A percentile compares a stretch with the other conserved stretches of the same genome.
Evolutionary conservation across 768 basidiomycete species (phyloP).

Genomic region (Termitomyces sp.): DNA sequence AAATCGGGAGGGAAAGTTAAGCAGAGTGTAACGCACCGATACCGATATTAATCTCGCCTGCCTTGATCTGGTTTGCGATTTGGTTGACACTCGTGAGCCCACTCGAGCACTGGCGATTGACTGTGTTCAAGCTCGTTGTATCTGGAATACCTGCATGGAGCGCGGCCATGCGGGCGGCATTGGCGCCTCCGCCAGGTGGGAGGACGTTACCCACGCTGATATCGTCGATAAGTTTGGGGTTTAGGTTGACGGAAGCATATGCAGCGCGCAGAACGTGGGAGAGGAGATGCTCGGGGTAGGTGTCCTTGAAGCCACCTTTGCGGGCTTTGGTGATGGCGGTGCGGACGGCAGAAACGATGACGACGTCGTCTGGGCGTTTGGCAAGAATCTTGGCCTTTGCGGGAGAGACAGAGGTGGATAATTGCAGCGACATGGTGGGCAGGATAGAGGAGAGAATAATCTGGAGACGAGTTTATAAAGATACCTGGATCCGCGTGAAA

Average conservation of each 20-base stretch:
- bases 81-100: constrained; percentile 79
- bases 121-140: constrained; percentile 67
- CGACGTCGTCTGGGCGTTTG: constrained; percentile 82
- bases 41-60: constrained; percentile 84
- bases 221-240: constrained; percentile 81
- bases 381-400: constrained; percentile 58
- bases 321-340: constrained; percentile 88
- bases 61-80: constrained; percentile 73
- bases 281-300: constrained; percentile 75
- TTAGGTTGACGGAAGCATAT: constrained; percentile 60
- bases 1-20: neutral
- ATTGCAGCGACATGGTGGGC: neutral
- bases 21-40: constrained; percentile 50
- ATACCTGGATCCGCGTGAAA: neutral
- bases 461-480: neutral
- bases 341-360: constrained; percentile 83
- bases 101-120: constrained; percentile 89
- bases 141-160: constrained; percentile 82
- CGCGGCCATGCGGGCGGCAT: constrained; percentile 79
- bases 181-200: constrained; percentile 80
- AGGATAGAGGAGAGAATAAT: neutral
- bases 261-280: constrained; percentile 70
- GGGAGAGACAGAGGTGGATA: constrained; percentile 16
- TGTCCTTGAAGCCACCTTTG: constrained; percentile 92
- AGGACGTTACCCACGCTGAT: constrained; percentile 86